These are phyloP conservation scores for Murraya koenigii DNA, from an alignment of 345 rosid genomes.

Conservation along the genomic window DNA sequence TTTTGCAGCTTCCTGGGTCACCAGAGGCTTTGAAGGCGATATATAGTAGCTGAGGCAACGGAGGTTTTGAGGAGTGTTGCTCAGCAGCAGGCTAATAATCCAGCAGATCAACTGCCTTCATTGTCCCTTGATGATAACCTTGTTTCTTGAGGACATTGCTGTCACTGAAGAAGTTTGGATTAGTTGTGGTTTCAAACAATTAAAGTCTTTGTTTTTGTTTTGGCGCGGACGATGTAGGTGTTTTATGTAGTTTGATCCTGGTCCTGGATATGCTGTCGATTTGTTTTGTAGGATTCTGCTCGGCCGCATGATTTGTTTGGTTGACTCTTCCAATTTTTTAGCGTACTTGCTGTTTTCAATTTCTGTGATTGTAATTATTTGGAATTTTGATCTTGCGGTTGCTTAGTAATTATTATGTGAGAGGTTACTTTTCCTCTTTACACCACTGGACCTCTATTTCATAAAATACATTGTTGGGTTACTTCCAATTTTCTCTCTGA, in stretches of 20 bases:
- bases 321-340: not conserved
- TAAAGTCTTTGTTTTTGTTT: not conserved
- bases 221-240: not conserved
- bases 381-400: too few species aligned
- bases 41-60: slow-evolving; percentile 77
- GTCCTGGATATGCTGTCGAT: not conserved
- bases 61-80: slow-evolving; percentile 59
- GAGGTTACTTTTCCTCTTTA: too few species aligned
- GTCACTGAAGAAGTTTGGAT: not conserved
- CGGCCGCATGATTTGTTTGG: not conserved
- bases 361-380: too few species aligned
- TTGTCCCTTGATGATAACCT: slow-evolving; percentile 58
- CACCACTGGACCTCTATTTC: too few species aligned
- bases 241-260: slow-evolving; percentile 3
- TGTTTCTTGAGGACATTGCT: slow-evolving; percentile 27
- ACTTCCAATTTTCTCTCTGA: too few species aligned
- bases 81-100: slow-evolving; percentile 43
- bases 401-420: too few species aligned
- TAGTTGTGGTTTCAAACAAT: not conserved
- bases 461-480: too few species aligned
- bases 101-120: slow-evolving; percentile 57
- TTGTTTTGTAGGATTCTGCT: not conserved
- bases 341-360: too few species aligned
- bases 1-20: slow-evolving; percentile 71
- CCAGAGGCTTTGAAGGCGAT: slow-evolving; percentile 60